These are phyloP conservation scores for Neopestalotiopsis sp. DNA, from an alignment of 2,329 filamentous ascomycete species.

Conservation along the genomic window DNA sequence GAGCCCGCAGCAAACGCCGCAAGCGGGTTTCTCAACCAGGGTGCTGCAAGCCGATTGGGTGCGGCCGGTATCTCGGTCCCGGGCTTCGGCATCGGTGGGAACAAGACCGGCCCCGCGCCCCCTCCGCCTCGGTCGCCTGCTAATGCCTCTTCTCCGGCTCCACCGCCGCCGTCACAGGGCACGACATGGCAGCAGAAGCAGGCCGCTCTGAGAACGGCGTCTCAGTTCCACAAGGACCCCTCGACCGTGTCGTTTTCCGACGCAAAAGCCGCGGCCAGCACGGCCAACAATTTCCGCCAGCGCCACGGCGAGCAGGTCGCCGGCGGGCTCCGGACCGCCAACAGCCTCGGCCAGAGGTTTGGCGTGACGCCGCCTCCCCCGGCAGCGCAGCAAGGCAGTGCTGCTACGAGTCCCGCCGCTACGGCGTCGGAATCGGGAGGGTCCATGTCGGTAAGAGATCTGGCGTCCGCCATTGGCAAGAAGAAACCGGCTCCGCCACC, in stretches of 20 bases:
- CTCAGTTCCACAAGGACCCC: slow-evolving; percentile 63
- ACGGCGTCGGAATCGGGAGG: not conserved
- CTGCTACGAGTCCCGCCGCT: no score
- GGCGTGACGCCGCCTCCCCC: slow-evolving; percentile 37
- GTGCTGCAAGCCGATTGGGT: slow-evolving; percentile 69
- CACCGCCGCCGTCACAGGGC: slow-evolving; percentile 47
- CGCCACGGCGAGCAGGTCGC: slow-evolving; percentile 72
- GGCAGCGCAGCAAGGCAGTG: not conserved
- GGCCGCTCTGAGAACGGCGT: slow-evolving; percentile 65
- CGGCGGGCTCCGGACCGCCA: slow-evolving; percentile 61
- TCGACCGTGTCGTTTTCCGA: slow-evolving; percentile 65
- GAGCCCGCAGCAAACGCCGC: slow-evolving; percentile 1
- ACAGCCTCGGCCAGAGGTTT: slow-evolving; percentile 65
- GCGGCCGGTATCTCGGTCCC: slow-evolving; percentile 80
- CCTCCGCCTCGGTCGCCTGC: slow-evolving; percentile 28
- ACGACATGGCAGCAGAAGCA: slow-evolving; percentile 71
- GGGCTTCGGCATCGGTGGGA: slow-evolving; percentile 67
- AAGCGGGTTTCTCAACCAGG: slow-evolving; percentile 51
- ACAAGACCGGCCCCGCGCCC: slow-evolving; percentile 37
- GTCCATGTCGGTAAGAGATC: not conserved
- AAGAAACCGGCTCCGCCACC: slow-evolving; percentile 59
- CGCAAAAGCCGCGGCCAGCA: slow-evolving; percentile 60
- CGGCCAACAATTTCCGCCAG: slow-evolving; percentile 72
- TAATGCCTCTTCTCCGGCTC: slow-evolving; percentile 29
- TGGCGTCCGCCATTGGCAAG: slow-evolving; percentile 41